Evolutionary conservation across 495 filamentous ascomycete species (phyloP), one percentile per base, ranked within the genome.

Genomic region (Penicillium antarcticum): DNA sequence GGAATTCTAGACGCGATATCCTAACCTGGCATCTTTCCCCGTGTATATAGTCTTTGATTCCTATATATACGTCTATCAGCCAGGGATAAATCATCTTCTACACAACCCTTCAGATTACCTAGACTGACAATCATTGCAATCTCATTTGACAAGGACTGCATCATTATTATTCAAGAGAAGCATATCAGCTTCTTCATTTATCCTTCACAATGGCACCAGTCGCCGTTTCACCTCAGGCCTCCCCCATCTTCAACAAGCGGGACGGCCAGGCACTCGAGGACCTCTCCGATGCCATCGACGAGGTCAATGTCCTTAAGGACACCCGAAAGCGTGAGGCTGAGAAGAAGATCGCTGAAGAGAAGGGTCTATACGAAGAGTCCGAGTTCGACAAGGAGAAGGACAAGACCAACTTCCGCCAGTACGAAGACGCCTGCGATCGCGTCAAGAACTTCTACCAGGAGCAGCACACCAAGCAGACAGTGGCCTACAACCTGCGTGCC

Each of bases 401-500:
- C 77, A 92, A 92, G 69, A 78, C 84, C 10, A 71, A 84, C 53
- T 95, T 95, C 73, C 80, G 87, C 21, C 86, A 89, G 60, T 94
- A 90, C 72, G 81, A 86, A 43, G 79, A 82, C 19, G 87, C 88
- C 52, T 89, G 86, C 67, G 83, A 87, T 69, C 79, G 87, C 19
- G 87, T 94, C 60, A 87, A 87, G 70, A 76, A 75, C 75, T 94
- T 94, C 73, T 94, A 94, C 77, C 74, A 76, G 26, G 87, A 91
- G 65, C 88, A 92, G 58, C 89, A 94, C 70, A 79, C 79, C 66
- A 89, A 89, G 73, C 88, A 94, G 61, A 94, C 87, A 0, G 85
- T 92, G 0, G 87, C 87, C 12, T 89, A 91, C 79, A 92, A 92
- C 72, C 78, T 92, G 14, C 80, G 85, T 48, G 80, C 87, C 5